Evolutionary conservation across 345 rosid genomes (phyloP).

Genomic region (Laguncularia racemosa): DNA sequence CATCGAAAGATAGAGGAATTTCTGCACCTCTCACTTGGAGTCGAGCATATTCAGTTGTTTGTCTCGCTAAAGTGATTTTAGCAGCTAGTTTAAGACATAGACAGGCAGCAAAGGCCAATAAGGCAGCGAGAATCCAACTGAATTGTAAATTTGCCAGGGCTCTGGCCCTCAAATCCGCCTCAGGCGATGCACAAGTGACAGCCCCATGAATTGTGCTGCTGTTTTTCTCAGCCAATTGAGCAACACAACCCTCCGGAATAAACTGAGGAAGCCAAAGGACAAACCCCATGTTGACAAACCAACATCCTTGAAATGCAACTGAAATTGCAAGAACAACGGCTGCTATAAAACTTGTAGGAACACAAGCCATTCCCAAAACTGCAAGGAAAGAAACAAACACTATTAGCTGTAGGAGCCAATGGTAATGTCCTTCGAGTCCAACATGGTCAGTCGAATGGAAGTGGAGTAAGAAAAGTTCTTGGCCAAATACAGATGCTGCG

Average conservation of each 20-base stretch:
- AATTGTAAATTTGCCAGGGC: conserved; percentile 84
- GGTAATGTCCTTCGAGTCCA: conserved; percentile 89
- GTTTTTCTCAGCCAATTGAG: conserved; percentile 20
- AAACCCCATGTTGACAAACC: conserved; percentile 87
- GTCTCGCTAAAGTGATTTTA: conserved; percentile 14
- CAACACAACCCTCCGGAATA: conserved; percentile 56
- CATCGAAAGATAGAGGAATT: conserved; percentile 20
- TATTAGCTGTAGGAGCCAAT: conserved; percentile 78
- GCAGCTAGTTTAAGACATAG: conserved; percentile 44
- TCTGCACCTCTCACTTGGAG: conserved; percentile 32
- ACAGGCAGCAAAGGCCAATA: conserved; percentile 50
- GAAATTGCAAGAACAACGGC: conserved; percentile 58
- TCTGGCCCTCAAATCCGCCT: conserved; percentile 58
- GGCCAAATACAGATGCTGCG: conserved; percentile 57
- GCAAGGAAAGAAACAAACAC: conserved; percentile 53
- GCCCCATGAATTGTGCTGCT: conserved; percentile 38
- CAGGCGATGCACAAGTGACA: conserved; percentile 45
- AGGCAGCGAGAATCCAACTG: conserved; percentile 74
- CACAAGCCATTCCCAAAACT: conserved; percentile 36
- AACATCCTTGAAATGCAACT: conserved; percentile 70
- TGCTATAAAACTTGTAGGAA: conserved; percentile 42
- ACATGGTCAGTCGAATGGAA: conserved; percentile 81
- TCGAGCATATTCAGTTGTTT: conserved; percentile 35
- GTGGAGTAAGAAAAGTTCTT: conserved; percentile 79
- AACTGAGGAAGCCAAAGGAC: conserved; percentile 70